These are phyloP conservation scores for Rosa lucieae DNA, from an alignment of 306 rosid species.

Conservation along the genomic window DNA sequence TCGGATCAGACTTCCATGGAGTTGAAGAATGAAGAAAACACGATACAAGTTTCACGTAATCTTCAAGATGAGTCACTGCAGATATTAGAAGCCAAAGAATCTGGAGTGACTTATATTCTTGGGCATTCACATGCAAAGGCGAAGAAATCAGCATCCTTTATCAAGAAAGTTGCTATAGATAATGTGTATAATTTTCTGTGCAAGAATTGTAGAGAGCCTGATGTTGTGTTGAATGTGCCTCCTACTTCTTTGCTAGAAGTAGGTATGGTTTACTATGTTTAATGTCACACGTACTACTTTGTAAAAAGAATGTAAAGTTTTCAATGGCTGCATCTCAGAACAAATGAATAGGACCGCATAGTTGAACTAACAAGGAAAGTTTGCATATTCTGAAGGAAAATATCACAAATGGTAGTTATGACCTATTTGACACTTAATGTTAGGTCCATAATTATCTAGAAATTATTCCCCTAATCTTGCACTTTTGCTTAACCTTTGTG, in stretches of 20 bases:
- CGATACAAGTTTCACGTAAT: slow-evolving; percentile 26
- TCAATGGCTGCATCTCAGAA: background rate
- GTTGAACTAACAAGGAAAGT: background rate
- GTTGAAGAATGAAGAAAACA: slow-evolving; percentile 27
- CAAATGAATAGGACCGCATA: background rate
- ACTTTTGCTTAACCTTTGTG: too few relatives aligned
- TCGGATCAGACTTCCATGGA: slow-evolving; percentile 22
- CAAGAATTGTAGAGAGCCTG: slow-evolving; percentile 67
- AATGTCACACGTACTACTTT: slow-evolving; percentile 10
- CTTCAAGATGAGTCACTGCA: slow-evolving; percentile 47
- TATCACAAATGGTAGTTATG: too few relatives aligned
- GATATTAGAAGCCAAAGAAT: slow-evolving; percentile 68
- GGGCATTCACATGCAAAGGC: slow-evolving; percentile 79
- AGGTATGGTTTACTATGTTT: slow-evolving; percentile 81
- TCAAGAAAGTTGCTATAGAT: slow-evolving; percentile 65
- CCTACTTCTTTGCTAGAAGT: slow-evolving; percentile 73
- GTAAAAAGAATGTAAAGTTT: slow-evolving; percentile 15
- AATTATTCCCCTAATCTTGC: too few relatives aligned
- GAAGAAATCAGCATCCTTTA: slow-evolving; percentile 60
- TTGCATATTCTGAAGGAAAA: background rate
- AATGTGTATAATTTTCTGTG: slow-evolving; percentile 59
- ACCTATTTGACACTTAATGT: too few relatives aligned
- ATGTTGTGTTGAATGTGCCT: slow-evolving; percentile 58
- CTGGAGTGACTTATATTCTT: slow-evolving; percentile 68
- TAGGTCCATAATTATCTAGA: too few relatives aligned